Percentiles rank a stretch among this genome's conserved stretches.
Evolutionary conservation across 352 stramenopile species (phyloP).

Genomic region (Phytophthora multivora): DNA sequence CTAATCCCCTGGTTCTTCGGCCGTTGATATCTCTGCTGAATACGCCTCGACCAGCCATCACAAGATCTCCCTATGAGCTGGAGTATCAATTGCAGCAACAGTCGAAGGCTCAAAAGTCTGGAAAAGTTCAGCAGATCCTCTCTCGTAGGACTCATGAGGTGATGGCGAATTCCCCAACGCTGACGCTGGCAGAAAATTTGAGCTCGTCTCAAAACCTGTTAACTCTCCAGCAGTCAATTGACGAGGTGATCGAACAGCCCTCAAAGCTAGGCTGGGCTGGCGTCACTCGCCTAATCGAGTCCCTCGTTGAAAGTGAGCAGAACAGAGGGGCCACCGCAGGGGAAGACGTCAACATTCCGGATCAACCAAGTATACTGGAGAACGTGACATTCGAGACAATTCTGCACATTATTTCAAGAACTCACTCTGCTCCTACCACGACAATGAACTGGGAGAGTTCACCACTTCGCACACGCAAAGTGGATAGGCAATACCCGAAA

Average conservation of each 20-base stretch:
- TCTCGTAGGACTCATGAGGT: conserved; percentile 50
- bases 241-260: conserved; percentile 24
- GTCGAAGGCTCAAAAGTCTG: conserved; percentile 25
- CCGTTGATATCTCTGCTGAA: conserved; percentile 66
- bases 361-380: conserved; percentile 45
- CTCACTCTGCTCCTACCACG: conserved; percentile 43
- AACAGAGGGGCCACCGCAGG: conserved; percentile 1
- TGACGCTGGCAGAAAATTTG: conserved; percentile 64
- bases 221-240: conserved; percentile 57
- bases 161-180: conserved; percentile 40
- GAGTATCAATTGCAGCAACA: conserved; percentile 28
- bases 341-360: conserved; percentile 23
- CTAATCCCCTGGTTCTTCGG: conserved; percentile 66
- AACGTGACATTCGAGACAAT: conserved; percentile 79
- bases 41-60: conserved; percentile 5
- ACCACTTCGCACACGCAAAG: conserved; percentile 39
- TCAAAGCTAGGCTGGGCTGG: conserved; percentile 21
- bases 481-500: conserved; percentile 66
- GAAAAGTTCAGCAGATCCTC: conserved; percentile 71
- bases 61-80: background rate
- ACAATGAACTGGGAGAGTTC: conserved; percentile 55
- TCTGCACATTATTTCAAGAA: conserved; percentile 78
- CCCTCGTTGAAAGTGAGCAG: conserved; percentile 27
- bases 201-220: conserved; percentile 55
- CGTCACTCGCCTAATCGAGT: conserved; percentile 37